Evolutionary conservation across 257 asterid genomes (phyloP), one percentile per base, ranked within the genome.

Genomic region (Nicotiana attenuata): DNA sequence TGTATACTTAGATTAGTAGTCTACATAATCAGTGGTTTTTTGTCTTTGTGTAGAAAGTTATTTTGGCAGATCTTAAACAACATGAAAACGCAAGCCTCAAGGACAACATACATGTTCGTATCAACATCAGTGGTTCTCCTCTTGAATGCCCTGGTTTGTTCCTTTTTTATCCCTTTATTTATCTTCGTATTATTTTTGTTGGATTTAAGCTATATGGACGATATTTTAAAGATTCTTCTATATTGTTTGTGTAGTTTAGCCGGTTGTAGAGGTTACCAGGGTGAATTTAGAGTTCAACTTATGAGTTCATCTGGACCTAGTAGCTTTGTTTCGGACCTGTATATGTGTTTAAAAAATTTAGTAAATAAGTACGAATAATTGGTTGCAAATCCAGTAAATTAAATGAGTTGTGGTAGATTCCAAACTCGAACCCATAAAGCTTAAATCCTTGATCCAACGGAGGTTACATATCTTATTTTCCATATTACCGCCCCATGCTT

Each of bases 111-210:
- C 98, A 93, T 87, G 93, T 94, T 28, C 95, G 99, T 82, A 86
- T 96, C 69, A 89, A 92, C 87, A 83, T 90, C 82, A 86, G 91
- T 28, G 98, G 99, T 80, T 96, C 99, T 88, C 98, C 99, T 86
- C 97, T 96, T 5, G 97, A 96, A 89, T 94, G 89, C 91, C 92
- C 97, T 47, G 99, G 99, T 96, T 80, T 6, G 95, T 87, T 80
- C 61, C 20, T 76, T 79, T 28, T 81, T 47, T 50, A 20, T 71
- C 33, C 56, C 26, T 17, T 28, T 28, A 28, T 45, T 20, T 71
- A 5, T 20, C 11, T 45, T 73, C 56, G 59, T 7, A 14, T 71
- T 71, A 52, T 45, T 71, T 24, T 45, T 45, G n/a, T 20, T 6
- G 10, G 7, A 13, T 41, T 69, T 71, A 45, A 20, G 60, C 9